phyloP scores from a whole-genome alignment of 1,284 basidiomycete species.

The Melampsora larici-populina region DNA sequence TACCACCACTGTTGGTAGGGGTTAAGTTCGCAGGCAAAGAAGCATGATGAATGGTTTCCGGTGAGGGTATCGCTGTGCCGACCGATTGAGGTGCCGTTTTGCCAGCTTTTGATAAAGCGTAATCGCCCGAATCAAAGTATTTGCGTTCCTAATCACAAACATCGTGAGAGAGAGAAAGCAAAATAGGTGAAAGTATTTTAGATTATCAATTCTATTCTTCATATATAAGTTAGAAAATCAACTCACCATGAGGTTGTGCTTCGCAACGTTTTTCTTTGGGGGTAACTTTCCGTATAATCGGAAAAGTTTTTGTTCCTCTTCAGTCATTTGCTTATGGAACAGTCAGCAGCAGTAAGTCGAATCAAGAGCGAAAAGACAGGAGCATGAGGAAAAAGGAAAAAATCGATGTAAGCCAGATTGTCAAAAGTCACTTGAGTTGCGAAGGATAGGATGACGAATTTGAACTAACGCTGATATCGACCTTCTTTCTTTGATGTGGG shows the following conservation, averaged over 20 bases:
- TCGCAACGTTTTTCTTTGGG: conserved; percentile 82
- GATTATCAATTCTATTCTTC: too few relatives aligned
- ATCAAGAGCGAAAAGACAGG: conserved; percentile 42
- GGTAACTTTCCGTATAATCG: conserved; percentile 91
- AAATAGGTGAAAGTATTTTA: too few relatives aligned
- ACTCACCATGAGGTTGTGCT: conserved; percentile 87
- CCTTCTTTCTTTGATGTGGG: conserved; percentile 78
- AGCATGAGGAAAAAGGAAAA: conserved; percentile 47
- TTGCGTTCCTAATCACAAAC: conserved; percentile 72
- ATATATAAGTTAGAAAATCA: conserved; percentile 1
- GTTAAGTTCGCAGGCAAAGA: conserved; percentile 45
- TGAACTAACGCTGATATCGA: conserved; percentile 75
- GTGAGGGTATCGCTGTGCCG: conserved; percentile 89
- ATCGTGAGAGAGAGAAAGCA: neutral
- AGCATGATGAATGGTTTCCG: conserved; percentile 61
- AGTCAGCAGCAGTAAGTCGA: neutral
- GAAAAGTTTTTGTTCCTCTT: conserved; percentile 91
- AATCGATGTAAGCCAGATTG: conserved; percentile 18
- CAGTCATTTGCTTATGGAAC: conserved; percentile 67
- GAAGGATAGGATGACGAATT: conserved; percentile 27
- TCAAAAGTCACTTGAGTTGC: neutral
- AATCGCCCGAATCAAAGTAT: conserved; percentile 97
- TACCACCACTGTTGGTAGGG: conserved; percentile 5
- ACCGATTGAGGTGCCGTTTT: conserved; percentile 79
- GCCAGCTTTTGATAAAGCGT: conserved; percentile 90